These are phyloP conservation scores for Panicum hallii DNA, from an alignment of 202 grass and related monocot species.

Conservation along the genomic window DNA sequence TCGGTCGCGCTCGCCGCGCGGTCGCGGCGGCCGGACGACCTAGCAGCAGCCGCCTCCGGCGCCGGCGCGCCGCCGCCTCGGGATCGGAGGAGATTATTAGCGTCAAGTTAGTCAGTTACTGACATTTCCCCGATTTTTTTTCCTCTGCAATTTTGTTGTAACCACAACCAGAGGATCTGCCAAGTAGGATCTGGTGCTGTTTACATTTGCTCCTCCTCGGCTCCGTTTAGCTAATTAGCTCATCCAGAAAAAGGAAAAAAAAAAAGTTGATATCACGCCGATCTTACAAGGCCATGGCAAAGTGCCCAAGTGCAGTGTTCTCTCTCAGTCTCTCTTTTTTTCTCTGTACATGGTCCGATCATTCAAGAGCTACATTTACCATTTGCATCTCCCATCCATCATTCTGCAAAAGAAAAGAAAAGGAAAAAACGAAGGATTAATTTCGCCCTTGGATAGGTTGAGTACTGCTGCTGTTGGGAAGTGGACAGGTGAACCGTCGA, in stretches of 20 bases:
- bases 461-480: not conserved
- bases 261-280: not conserved
- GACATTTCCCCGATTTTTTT: not conserved
- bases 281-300: not conserved
- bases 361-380: not conserved
- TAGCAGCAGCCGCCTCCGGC: not conserved
- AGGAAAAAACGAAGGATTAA: not conserved
- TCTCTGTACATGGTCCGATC: not conserved
- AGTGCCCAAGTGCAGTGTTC: not conserved
- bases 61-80: not conserved
- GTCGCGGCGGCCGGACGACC: not conserved
- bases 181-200: conserved; percentile 7
- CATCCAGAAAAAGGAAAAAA: not conserved
- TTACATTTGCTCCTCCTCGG: conserved; percentile 7
- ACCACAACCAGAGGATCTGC: conserved; percentile 20
- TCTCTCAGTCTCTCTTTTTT: no score
- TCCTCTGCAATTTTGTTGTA: conserved; percentile 37
- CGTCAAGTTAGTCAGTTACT: conserved; percentile 42
- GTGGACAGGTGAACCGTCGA: not conserved
- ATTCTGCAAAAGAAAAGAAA: not conserved
- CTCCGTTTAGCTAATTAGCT: conserved; percentile 25
- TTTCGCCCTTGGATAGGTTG: not conserved
- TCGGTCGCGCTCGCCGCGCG: not conserved
- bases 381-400: not conserved
- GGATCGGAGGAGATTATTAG: conserved; percentile 37